A percentile compares a stretch with the other conserved stretches of the same genome.
Conservation (phyloP, 2,329 filamentous ascomycete genomes). For the Chaetothyriales sp. region DNA sequence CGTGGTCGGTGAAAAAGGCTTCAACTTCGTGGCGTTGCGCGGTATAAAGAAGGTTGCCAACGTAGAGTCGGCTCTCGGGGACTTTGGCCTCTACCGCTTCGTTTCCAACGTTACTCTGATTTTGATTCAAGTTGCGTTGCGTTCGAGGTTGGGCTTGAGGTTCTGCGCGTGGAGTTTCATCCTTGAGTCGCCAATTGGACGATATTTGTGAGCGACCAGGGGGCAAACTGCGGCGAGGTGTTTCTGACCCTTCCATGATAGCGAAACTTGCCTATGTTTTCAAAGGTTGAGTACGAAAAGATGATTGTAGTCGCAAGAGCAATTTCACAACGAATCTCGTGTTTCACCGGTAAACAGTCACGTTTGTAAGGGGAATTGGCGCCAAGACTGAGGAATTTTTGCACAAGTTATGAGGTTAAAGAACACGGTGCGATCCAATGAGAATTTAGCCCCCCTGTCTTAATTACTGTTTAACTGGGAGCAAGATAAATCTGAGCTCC, state of each 20-base stretch:
- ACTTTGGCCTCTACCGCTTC: slow-evolving; percentile 2
- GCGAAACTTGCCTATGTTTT: neutral
- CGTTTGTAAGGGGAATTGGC: neutral
- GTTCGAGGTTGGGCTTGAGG: slow-evolving; percentile 25
- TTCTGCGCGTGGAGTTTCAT: slow-evolving; percentile 24
- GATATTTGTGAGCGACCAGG: slow-evolving; percentile 11
- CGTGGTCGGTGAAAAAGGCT: slow-evolving; percentile 32
- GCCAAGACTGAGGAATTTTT: neutral
- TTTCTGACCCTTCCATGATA: neutral
- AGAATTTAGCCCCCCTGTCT: neutral
- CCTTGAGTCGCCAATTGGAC: slow-evolving; percentile 30
- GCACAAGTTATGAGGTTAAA: neutral
- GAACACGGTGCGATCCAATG: neutral
- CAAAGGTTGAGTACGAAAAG: neutral
- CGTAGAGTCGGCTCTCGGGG: slow-evolving; percentile 35
- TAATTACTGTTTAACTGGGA: neutral
- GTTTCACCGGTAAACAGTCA: neutral
- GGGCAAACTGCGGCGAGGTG: neutral
- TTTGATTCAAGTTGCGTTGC: slow-evolving; percentile 8
- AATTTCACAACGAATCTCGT: too few relatives aligned
- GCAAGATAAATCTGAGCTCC: too few relatives aligned
- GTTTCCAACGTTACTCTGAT: neutral
- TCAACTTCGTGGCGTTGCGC: slow-evolving; percentile 40
- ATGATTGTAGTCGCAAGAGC: neutral
- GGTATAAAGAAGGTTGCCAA: slow-evolving; percentile 43